Evolutionary conservation across 352 stramenopile species (phyloP), one percentile per base, ranked within the genome.

Genomic region (Phytophthora vignae): DNA sequence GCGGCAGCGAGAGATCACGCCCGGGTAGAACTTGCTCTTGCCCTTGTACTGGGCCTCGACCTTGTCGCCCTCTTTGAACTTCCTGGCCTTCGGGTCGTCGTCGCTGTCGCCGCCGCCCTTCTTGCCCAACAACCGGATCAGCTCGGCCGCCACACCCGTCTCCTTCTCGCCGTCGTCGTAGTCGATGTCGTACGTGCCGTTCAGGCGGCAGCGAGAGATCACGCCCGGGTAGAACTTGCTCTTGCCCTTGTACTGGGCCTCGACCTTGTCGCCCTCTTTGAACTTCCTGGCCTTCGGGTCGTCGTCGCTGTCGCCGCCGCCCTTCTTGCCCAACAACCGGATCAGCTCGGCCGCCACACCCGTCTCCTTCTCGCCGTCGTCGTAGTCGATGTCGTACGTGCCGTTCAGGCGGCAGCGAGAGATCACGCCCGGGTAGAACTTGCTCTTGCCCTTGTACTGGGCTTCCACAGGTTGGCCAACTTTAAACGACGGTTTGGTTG

Each of bases 371-470:
- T 94, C 87, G 19, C 90, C 88, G 55, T 97, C 90, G 40, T 96
- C 84, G 66, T 94, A 95, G 56, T 88, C 74, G 48, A 95, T 88
- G 61, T 91, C 82, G 64, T 88, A 96, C 10, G 86, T 95, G 44
- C 85, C 87, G 60, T 96, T 86, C 49, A 78, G 60, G 38, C 86
- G 76, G 29, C 68, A 87, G 38, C 74, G 69, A 0, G 74, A 74
- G 54, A 97, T 91, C 29, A 87, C 83, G 19, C 91, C 91, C 4
- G 79, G 67, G 64, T 92, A 97, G 57, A 87, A 94, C 42, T 77
- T 88, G 12, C 73, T 78, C 55, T 78, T 75, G 42, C 85, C 90
- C 9, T 88, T 79, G 62, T 92, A 95, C 2, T 79, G 78, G 19
- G 83, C 88, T 58, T 95, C 73, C 1, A 96, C 71, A 12, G 70